Evolutionary conservation across 331 rosid genomes (phyloP), one percentile per base, ranked within the genome.

Genomic region (Erythrophleum ivorense): DNA sequence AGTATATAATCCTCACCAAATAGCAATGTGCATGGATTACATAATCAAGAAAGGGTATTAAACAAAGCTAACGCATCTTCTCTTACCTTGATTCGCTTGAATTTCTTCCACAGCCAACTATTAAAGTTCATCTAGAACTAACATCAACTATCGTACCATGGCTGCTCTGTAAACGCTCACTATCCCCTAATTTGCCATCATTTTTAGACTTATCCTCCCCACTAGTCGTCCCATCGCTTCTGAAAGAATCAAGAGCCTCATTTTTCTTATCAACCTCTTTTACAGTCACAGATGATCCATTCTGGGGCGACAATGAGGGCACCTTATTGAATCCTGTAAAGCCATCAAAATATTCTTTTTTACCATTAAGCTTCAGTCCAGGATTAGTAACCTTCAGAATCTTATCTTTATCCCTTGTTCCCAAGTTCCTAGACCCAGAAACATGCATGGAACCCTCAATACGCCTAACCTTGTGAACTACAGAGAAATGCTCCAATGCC

Each of bases 401-500:
- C 5, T 75, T 59, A 14, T 12, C 45, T 43, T 18, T 58, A 66
- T 21, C 70, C 43, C 48, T 75, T 2, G 43, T 29, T 52, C 52
- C 85, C 19, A 81, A 18, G 81, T 77, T 86, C 53, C 78, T 81
- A 1, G 85, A 74, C 48, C 84, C 86, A 11, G 82, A 75, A 75
- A 84, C 87, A 80, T 70, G 81, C 6, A 50, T 1, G 3, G 63
- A 77, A 41, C 19, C 79, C n/a, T 73, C 77, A 0, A 65, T 13
- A 5, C 62, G 91, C 78, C 79, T 77, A 11, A 52, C 52, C 55
- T 76, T 78, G 15, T 83, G 83, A 15, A 84, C 18, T 2, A 75
- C 75, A 13, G 75, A 80, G 33, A 85, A 80, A 24, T 82, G 86
- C 9, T 90, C 87, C 36, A 94, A 24, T 6, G 94, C 88, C 11